A percentile compares a stretch with the other conserved stretches of the same genome.
Conservation (phyloP, 306 rosid genomes). For the Acacia crassicarpa region DNA sequence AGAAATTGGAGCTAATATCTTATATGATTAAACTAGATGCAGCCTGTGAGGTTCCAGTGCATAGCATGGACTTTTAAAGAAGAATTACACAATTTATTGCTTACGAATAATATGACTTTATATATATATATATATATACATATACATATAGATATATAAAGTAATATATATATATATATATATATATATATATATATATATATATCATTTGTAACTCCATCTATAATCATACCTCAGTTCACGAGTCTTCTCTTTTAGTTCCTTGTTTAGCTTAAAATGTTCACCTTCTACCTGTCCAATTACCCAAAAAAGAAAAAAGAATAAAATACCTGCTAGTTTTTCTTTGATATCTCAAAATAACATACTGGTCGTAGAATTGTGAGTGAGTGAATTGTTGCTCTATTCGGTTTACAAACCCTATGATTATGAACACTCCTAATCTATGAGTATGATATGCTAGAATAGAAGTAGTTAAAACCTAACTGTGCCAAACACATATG, state of each 20-base stretch:
- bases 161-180: too few species aligned
- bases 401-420: too few species aligned
- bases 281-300: background rate
- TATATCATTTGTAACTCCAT: background rate
- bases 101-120: background rate
- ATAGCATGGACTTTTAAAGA: background rate
- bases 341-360: too few species aligned
- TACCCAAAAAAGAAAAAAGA: background rate
- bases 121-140: too few species aligned
- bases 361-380: too few species aligned
- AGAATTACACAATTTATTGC: background rate
- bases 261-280: background rate
- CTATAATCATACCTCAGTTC: slow-evolving; percentile 4
- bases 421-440: background rate
- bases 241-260: background rate
- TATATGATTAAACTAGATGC: background rate
- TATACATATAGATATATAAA: too few species aligned
- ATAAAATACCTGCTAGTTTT: background rate
- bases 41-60: background rate
- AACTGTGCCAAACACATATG: too few species aligned
- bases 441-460: too few species aligned
- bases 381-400: background rate
- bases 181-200: too few species aligned
- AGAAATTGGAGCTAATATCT: background rate
- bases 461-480: background rate